A percentile compares a stretch with the other conserved stretches of the same genome.
phyloP scores from a whole-genome alignment of 345 rosid species.

The Tarenaya hassleriana region DNA sequence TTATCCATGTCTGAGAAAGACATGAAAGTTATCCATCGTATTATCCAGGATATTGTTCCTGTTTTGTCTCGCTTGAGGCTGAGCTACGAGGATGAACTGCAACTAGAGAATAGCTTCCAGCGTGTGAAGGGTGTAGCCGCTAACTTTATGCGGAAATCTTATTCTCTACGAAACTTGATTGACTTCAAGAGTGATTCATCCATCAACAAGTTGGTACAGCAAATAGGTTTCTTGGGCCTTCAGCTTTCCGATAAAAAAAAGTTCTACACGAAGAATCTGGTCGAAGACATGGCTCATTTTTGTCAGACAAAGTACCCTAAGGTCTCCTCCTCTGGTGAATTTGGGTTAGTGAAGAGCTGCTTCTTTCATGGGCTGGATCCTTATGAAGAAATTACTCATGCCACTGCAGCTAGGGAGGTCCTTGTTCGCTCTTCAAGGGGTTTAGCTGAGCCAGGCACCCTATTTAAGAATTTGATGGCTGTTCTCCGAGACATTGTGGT shows the following conservation, averaged over 20 bases:
- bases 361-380: conserved; percentile 88
- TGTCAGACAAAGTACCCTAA: conserved; percentile 54
- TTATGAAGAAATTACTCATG: conserved; percentile 84
- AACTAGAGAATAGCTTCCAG: conserved; percentile 59
- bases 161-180: conserved; percentile 60
- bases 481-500: conserved; percentile 85
- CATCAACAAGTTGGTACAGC: conserved; percentile 65
- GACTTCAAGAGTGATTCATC: conserved; percentile 81
- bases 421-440: conserved; percentile 89
- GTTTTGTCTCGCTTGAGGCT: conserved; percentile 50
- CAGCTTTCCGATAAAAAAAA: conserved; percentile 84
- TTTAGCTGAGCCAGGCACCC: conserved; percentile 90
- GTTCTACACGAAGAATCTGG: conserved; percentile 62
- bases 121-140: conserved; percentile 41
- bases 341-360: conserved; percentile 65
- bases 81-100: conserved; percentile 62
- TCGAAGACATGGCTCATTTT: conserved; percentile 66
- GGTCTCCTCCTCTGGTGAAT: conserved; percentile 56
- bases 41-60: conserved; percentile 40
- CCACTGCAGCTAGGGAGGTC: conserved; percentile 72
- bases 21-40: conserved; percentile 32
- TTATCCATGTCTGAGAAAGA: conserved; percentile 47
- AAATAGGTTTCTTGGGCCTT: conserved; percentile 78
- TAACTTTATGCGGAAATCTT: conserved; percentile 47
- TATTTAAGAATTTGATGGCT: conserved; percentile 93